phyloP scores from a whole-genome alignment of 306 rosid species.

The Medicago ruthenica region DNA sequence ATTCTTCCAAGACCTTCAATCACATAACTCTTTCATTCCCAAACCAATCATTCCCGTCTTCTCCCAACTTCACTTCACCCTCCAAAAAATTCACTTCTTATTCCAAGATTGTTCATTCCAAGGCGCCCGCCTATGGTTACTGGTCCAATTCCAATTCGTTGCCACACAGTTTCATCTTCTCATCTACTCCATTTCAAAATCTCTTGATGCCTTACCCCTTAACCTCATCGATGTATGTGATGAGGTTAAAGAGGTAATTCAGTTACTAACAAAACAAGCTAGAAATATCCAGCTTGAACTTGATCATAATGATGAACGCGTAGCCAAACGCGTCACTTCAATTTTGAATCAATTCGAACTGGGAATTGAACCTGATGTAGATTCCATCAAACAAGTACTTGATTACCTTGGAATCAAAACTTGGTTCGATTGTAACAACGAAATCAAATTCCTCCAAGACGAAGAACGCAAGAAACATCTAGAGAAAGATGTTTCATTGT shows the following conservation, averaged over 20 bases:
- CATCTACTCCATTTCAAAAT: slow-evolving; percentile 43
- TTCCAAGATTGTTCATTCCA: slow-evolving; percentile 62
- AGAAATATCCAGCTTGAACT: slow-evolving; percentile 44
- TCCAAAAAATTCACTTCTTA: slow-evolving; percentile 64
- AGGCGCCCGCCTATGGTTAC: slow-evolving; percentile 57
- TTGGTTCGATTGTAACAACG: slow-evolving; percentile 31
- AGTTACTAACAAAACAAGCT: slow-evolving; percentile 59
- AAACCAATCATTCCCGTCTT: slow-evolving; percentile 46
- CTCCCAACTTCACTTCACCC: slow-evolving; percentile 61
- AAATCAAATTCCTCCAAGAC: slow-evolving; percentile 29
- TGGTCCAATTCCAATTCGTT: slow-evolving; percentile 51
- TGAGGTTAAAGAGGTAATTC: slow-evolving; percentile 38
- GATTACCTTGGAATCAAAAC: slow-evolving; percentile 16
- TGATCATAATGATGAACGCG: slow-evolving; percentile 46
- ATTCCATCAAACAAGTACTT: not conserved
- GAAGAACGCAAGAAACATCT: slow-evolving; percentile 38
- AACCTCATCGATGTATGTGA: slow-evolving; percentile 36
- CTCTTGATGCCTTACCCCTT: slow-evolving; percentile 59
- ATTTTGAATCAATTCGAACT: slow-evolving; percentile 43
- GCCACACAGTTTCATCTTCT: slow-evolving; percentile 54
- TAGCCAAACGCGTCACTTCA: slow-evolving; percentile 33
- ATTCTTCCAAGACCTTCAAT: slow-evolving; percentile 60
- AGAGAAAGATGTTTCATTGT: slow-evolving; percentile 44
- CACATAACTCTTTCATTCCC: not conserved
- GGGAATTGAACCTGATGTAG: slow-evolving; percentile 25